phyloP scores from a whole-genome alignment of 2,329 filamentous ascomycete species.

The Tolypocladium amazonense region DNA sequence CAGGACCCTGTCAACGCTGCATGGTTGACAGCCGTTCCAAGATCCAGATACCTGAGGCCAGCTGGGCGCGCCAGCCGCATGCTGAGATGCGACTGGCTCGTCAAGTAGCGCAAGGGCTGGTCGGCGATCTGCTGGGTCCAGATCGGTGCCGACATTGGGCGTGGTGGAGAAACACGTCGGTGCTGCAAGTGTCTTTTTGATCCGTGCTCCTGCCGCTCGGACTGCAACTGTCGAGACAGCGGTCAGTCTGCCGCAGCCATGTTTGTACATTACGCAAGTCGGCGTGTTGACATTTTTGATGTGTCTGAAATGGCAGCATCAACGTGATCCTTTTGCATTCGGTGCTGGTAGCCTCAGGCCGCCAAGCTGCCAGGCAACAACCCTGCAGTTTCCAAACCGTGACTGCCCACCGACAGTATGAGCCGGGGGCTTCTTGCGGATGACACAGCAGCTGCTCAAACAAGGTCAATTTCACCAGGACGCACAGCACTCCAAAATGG shows the following conservation, averaged over 20 bases:
- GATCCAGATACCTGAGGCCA: constrained; percentile 3
- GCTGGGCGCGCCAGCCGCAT: constrained; percentile 13
- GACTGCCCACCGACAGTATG: not conserved
- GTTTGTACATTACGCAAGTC: not conserved
- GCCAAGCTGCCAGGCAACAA: no score
- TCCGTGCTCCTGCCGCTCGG: not conserved
- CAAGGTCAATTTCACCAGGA: not conserved
- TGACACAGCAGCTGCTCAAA: not conserved
- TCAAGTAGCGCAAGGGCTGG: constrained; percentile 13
- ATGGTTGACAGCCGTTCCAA: constrained; percentile 7
- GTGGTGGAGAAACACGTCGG: not conserved
- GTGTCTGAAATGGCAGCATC: not conserved
- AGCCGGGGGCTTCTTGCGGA: not conserved
- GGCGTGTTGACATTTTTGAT: not conserved
- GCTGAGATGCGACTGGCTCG: constrained; percentile 22
- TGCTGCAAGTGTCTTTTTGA: not conserved
- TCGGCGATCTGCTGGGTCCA: constrained; percentile 2
- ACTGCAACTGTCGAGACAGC: not conserved
- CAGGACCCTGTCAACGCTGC: constrained; percentile 6
- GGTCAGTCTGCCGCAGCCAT: not conserved
- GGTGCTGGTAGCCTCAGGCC: not conserved
- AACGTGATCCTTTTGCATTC: not conserved
- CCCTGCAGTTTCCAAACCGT: no score
- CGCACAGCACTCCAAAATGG: not conserved
- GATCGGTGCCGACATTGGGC: constrained; percentile 1